A percentile compares a stretch with the other conserved stretches of the same genome.
These are phyloP conservation scores for Baorangia bicolor DNA, from an alignment of 768 basidiomycete genomes.

Conservation along the genomic window DNA sequence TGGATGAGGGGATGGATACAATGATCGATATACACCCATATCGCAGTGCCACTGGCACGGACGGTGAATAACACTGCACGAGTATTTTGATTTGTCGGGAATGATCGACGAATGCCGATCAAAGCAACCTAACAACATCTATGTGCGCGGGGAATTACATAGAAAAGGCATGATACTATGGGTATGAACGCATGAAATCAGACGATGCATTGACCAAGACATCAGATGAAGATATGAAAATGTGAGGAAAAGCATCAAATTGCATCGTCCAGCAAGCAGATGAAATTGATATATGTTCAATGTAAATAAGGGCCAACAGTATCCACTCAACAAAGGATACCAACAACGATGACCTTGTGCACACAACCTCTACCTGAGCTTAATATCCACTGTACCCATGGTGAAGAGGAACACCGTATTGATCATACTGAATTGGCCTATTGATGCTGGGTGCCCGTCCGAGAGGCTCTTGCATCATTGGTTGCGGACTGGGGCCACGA, in stretches of 20 bases:
- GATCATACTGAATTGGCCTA: slow-evolving; percentile 49
- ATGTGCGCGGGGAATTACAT: not conserved
- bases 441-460: slow-evolving; percentile 42
- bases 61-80: not conserved
- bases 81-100: not conserved
- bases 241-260: not conserved
- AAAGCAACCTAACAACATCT: slow-evolving; percentile 9
- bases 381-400: slow-evolving; percentile 38
- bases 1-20: slow-evolving; percentile 25
- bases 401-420: slow-evolving; percentile 58
- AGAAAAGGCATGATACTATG: not conserved
- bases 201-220: not conserved
- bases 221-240: not conserved
- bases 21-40: slow-evolving; percentile 18
- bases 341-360: not conserved
- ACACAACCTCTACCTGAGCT: not conserved
- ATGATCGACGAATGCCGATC: slow-evolving; percentile 10
- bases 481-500: slow-evolving; percentile 70
- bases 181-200: slow-evolving; percentile 24
- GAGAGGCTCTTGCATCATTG: slow-evolving; percentile 45
- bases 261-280: slow-evolving; percentile 36
- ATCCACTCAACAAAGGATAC: not conserved
- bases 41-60: not conserved
- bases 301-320: not conserved
- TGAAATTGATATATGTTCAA: slow-evolving; percentile 6